phyloP scores from a whole-genome alignment of 1,284 basidiomycete genomes.

The Ustilago hordei region DNA sequence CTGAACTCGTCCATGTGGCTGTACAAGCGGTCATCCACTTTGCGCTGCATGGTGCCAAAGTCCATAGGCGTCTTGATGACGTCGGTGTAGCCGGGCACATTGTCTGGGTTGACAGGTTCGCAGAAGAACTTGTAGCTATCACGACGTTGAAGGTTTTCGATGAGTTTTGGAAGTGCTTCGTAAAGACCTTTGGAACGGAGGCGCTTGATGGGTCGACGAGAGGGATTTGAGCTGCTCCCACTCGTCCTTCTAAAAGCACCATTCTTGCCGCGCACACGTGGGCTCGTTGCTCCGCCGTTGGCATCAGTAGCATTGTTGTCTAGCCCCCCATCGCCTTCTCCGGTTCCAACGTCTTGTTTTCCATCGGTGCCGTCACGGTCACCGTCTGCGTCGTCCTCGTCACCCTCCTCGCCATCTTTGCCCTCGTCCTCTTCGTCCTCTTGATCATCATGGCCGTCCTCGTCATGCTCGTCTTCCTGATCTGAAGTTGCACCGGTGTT shows the following conservation, averaged over 20 bases:
- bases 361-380: neutral
- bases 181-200: conserved; percentile 50
- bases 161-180: conserved; percentile 51
- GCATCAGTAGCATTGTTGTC: neutral
- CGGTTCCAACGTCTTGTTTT: conserved; percentile 6
- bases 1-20: conserved; percentile 57
- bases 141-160: conserved; percentile 72
- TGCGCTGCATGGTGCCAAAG: conserved; percentile 78
- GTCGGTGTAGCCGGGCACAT: conserved; percentile 79
- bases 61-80: conserved; percentile 83
- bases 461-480: conserved; percentile 19
- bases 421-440: conserved; percentile 17
- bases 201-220: conserved; percentile 47
- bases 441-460: conserved; percentile 10
- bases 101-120: conserved; percentile 76
- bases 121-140: conserved; percentile 88
- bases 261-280: conserved; percentile 27
- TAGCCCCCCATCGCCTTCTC: neutral
- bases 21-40: conserved; percentile 47
- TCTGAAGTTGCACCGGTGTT: neutral
- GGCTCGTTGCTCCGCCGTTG: conserved; percentile 9
- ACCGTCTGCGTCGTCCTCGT: conserved; percentile 6
- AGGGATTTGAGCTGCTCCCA: conserved; percentile 14
- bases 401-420: conserved; percentile 4
- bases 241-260: conserved; percentile 29